A percentile compares a stretch with the other conserved stretches of the same genome.
These are phyloP conservation scores for Xerocomellus intermedius DNA, from an alignment of 768 basidiomycete genomes.

Conservation along the genomic window DNA sequence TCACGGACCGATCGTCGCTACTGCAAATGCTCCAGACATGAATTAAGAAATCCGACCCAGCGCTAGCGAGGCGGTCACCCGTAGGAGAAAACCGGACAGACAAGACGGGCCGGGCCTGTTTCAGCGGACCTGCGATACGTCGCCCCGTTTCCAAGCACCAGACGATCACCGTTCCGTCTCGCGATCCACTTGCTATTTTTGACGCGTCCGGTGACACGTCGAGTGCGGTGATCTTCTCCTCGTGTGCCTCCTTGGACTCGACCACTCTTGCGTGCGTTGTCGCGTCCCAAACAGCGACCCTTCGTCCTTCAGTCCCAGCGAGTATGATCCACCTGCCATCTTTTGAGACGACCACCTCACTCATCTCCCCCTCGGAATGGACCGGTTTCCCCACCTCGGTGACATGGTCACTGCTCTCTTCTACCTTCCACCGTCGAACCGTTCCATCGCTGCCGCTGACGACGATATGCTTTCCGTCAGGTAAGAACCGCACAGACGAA, in stretches of 20 bases:
- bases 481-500: conserved; percentile 11
- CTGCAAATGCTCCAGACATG: conserved; percentile 5
- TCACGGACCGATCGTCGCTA: background rate
- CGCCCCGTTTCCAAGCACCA: conserved; percentile 20
- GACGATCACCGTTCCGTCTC: conserved; percentile 18
- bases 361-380: background rate
- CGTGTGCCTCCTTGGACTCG: conserved; percentile 12
- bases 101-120: conserved; percentile 5
- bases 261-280: conserved; percentile 1
- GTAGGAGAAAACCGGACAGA: conserved; percentile 24
- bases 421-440: conserved; percentile 8
- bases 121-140: conserved; percentile 17
- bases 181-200: conserved; percentile 24
- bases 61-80: conserved; percentile 18
- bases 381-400: background rate
- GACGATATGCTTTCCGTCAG: conserved; percentile 9
- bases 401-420: background rate
- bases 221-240: conserved; percentile 16
- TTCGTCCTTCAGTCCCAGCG: background rate
- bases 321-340: conserved; percentile 19
- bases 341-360: conserved; percentile 5
- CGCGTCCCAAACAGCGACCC: conserved; percentile 10
- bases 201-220: conserved; percentile 18
- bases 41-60: conserved; percentile 4
- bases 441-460: conserved; percentile 5